phyloP scores from a whole-genome alignment of 305 asterid genomes.

The Fraxinus paxiana region DNA sequence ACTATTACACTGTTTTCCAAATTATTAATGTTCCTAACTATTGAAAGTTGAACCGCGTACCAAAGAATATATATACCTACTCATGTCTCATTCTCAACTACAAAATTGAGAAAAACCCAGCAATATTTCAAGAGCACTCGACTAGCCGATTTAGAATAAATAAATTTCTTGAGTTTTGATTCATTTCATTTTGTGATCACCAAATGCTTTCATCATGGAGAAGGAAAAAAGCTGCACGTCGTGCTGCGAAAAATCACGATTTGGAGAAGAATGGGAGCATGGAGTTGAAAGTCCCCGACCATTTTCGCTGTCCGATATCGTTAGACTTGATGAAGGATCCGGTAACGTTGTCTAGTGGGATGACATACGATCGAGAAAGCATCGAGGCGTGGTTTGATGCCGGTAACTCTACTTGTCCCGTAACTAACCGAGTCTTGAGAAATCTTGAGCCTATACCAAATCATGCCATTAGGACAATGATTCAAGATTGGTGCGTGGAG shows the following conservation, averaged over 20 bases:
- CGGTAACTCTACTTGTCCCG: slow-evolving; percentile 49
- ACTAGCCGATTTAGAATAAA: neutral
- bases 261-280: neutral
- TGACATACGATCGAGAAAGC: slow-evolving; percentile 52
- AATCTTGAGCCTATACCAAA: slow-evolving; percentile 46
- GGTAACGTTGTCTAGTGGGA: slow-evolving; percentile 53
- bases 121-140: neutral
- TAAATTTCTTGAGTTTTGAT: neutral
- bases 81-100: neutral
- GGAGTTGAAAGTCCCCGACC: slow-evolving; percentile 38
- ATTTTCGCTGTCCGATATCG: slow-evolving; percentile 55
- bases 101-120: neutral
- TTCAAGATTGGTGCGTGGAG: slow-evolving; percentile 60
- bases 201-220: slow-evolving; percentile 48
- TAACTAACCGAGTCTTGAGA: slow-evolving; percentile 34
- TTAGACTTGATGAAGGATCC: slow-evolving; percentile 64
- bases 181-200: neutral
- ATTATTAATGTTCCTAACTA: neutral
- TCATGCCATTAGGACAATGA: slow-evolving; percentile 42
- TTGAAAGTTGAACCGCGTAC: slow-evolving; percentile 28
- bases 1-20: neutral
- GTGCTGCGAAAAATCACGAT: slow-evolving; percentile 28
- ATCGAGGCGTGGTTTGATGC: slow-evolving; percentile 54
- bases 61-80: neutral
- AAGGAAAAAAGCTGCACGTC: slow-evolving; percentile 34